These are phyloP conservation scores for Thraustochytrium sp. DNA, from an alignment of 352 stramenopile genomes.

Conservation along the genomic window DNA sequence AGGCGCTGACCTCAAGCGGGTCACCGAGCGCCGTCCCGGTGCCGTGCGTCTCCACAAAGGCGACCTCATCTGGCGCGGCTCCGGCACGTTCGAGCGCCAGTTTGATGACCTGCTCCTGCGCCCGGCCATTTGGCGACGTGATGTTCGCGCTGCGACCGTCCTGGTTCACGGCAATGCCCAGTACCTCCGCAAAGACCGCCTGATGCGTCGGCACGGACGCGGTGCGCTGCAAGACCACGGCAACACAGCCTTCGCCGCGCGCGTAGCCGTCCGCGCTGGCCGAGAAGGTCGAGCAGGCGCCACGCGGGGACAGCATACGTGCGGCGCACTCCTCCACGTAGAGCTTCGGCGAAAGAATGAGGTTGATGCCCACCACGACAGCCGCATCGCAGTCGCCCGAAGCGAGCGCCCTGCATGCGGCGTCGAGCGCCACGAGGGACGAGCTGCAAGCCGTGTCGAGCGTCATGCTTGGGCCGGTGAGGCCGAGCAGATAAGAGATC, in stretches of 20 bases:
- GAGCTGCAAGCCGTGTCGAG: slow-evolving; percentile 49
- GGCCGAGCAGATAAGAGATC: slow-evolving; percentile 45
- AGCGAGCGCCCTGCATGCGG: background rate
- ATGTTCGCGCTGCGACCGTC: slow-evolving; percentile 52
- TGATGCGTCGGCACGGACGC: background rate
- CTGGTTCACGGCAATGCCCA: slow-evolving; percentile 50
- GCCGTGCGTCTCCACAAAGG: slow-evolving; percentile 57
- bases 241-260: slow-evolving; percentile 55
- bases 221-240: slow-evolving; percentile 46
- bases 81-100: slow-evolving; percentile 40
- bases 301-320: slow-evolving; percentile 3
- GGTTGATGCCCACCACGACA: slow-evolving; percentile 42
- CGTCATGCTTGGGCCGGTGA: slow-evolving; percentile 37
- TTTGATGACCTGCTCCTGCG: slow-evolving; percentile 49
- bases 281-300: slow-evolving; percentile 52
- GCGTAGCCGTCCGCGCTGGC: slow-evolving; percentile 53
- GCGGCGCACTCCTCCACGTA: slow-evolving; percentile 29
- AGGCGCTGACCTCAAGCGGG: slow-evolving; percentile 51
- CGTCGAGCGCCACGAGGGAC: slow-evolving; percentile 43
- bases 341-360: slow-evolving; percentile 23
- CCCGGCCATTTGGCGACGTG: slow-evolving; percentile 54
- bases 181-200: background rate
- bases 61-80: slow-evolving; percentile 31
- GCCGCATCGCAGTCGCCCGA: slow-evolving; percentile 42
- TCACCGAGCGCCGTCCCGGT: slow-evolving; percentile 57